Percentiles rank a stretch among this genome's conserved stretches.
Evolutionary conservation across 768 basidiomycete species (phyloP).

Genomic region (Hericium coralloides): DNA sequence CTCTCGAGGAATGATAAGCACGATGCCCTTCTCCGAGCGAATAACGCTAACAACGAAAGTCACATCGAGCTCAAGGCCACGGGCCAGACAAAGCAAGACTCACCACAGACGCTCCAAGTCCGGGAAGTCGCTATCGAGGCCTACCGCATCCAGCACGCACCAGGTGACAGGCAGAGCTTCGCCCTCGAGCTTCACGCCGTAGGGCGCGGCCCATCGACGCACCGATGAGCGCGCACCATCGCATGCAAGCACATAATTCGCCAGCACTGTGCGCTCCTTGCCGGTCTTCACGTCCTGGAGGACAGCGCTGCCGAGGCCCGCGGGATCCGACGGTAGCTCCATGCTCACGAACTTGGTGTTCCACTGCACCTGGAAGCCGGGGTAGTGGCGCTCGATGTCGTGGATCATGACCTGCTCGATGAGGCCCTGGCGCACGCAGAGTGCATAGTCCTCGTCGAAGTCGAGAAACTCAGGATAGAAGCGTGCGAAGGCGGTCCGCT

Average conservation of each 20-base stretch:
- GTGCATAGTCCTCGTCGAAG: constrained; percentile 3
- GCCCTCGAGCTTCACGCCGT: constrained; percentile 1
- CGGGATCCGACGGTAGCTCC: constrained; percentile 1
- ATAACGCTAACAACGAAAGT: not conserved
- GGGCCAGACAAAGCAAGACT: not conserved
- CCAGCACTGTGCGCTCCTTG: not conserved
- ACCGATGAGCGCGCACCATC: constrained; percentile 2
- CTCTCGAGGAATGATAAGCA: constrained; percentile 5
- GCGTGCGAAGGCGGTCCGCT: constrained; percentile 2
- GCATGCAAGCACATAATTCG: constrained; percentile 4
- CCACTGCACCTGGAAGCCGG: constrained; percentile 5
- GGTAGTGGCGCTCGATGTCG: constrained; percentile 1
- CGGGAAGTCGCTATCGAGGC: constrained; percentile 6
- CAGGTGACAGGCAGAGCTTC: constrained; percentile 5
- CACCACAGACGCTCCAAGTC: constrained; percentile 6
- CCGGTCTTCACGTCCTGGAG: not conserved
- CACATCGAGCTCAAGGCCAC: not conserved
- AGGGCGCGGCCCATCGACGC: constrained; percentile 1
- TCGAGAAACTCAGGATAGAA: constrained; percentile 6
- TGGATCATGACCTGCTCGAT: constrained; percentile 6
- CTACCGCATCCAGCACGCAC: constrained; percentile 6
- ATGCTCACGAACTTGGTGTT: constrained; percentile 3
- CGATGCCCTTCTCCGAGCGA: constrained; percentile 5
- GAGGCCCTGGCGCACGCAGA: constrained; percentile 3
- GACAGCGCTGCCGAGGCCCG: not conserved